Percentiles rank a stretch among this genome's conserved stretches.
These are phyloP conservation scores for Remersonia thermophila DNA, from an alignment of 2,329 filamentous ascomycete genomes.

Conservation along the genomic window DNA sequence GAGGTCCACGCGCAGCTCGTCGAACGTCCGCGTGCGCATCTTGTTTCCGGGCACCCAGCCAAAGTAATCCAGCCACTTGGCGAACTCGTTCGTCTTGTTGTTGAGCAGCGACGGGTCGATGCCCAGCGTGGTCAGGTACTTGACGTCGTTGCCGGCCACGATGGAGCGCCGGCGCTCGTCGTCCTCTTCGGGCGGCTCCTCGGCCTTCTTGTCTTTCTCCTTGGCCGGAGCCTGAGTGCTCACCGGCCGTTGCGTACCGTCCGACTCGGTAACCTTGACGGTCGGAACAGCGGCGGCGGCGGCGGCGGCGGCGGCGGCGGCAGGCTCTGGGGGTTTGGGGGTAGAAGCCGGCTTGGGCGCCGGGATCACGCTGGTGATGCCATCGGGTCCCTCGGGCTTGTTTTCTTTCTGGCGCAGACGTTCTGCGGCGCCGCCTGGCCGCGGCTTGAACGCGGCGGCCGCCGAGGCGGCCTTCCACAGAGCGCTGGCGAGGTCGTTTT, in stretches of 20 bases:
- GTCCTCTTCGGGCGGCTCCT: conserved; percentile 21
- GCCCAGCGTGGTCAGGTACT: conserved; percentile 65
- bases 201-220: conserved; percentile 25
- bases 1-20: conserved; percentile 70
- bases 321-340: conserved; percentile 24
- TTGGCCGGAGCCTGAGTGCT: conserved; percentile 27
- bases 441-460: conserved; percentile 67
- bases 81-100: conserved; percentile 63
- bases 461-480: conserved; percentile 72
- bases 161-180: conserved; percentile 48
- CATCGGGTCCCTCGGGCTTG: conserved; percentile 62
- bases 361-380: conserved; percentile 78
- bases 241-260: conserved; percentile 24
- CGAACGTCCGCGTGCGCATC: conserved; percentile 61
- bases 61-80: conserved; percentile 71
- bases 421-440: conserved; percentile 75
- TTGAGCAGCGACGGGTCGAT: conserved; percentile 68
- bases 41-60: conserved; percentile 72
- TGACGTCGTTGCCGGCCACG: conserved; percentile 60
- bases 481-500: conserved; percentile 58
- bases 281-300: conserved; percentile 35
- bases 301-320: conserved; percentile 23
- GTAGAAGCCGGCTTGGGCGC: conserved; percentile 40
- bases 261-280: conserved; percentile 44
- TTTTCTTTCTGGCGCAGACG: conserved; percentile 52